A percentile compares a stretch with the other conserved stretches of the same genome.
These are phyloP conservation scores for Tephrocybe sp. DNA, from an alignment of 768 basidiomycete species.

Conservation along the genomic window DNA sequence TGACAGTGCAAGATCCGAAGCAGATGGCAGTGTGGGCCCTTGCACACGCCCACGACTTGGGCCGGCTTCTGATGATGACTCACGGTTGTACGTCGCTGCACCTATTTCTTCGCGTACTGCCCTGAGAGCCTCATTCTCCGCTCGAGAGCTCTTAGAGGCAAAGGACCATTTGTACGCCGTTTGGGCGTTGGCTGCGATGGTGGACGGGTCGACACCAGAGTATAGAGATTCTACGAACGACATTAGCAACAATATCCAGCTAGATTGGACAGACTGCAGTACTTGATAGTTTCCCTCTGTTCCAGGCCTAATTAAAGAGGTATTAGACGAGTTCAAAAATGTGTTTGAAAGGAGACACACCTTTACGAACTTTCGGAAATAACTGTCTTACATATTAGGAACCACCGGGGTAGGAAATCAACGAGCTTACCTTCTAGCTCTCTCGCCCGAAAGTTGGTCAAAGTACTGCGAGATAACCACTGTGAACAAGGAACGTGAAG, in stretches of 20 bases:
- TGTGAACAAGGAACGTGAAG: not conserved
- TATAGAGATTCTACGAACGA: constrained; percentile 50
- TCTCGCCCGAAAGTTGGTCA: constrained; percentile 81
- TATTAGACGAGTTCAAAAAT: constrained; percentile 1
- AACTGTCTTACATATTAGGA: constrained; percentile 48
- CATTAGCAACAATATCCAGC: not conserved
- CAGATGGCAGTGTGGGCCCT: constrained; percentile 70
- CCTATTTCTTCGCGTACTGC: constrained; percentile 60
- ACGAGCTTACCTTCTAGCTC: constrained; percentile 64
- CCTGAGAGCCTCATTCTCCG: constrained; percentile 58
- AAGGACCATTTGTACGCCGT: constrained; percentile 92
- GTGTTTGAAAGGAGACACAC: constrained; percentile 32
- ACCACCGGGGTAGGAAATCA: constrained; percentile 17
- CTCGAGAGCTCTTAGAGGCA: constrained; percentile 61
- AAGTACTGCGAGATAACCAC: constrained; percentile 59
- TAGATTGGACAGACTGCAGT: constrained; percentile 17
- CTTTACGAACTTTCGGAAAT: constrained; percentile 93
- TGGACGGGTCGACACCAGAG: constrained; percentile 56
- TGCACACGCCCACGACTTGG: constrained; percentile 44
- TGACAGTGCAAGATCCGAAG: constrained; percentile 68
- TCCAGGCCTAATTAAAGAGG: constrained; percentile 87
- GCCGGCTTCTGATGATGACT: constrained; percentile 20
- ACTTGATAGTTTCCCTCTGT: constrained; percentile 74
- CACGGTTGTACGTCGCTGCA: constrained; percentile 43
- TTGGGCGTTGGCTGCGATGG: constrained; percentile 59